phyloP scores from a whole-genome alignment of 73 alveolate genomes.

The Symbiodinium natans region DNA sequence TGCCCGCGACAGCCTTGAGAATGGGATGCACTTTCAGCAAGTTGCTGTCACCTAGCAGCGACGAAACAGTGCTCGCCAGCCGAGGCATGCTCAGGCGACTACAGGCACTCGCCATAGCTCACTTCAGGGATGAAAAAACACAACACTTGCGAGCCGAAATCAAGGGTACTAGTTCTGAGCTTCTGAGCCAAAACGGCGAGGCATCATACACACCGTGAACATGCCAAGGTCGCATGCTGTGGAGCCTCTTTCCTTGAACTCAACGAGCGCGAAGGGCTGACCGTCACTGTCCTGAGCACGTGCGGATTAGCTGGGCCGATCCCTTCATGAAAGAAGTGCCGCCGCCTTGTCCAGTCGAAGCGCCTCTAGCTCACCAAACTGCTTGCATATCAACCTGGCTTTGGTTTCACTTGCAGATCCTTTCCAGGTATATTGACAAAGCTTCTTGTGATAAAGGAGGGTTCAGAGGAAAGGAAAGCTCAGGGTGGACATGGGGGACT shows the following conservation, averaged over 20 bases:
- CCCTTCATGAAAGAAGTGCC: background rate
- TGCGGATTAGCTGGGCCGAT: background rate
- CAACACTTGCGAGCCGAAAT: too few species aligned
- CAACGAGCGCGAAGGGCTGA: slow-evolving; percentile 63
- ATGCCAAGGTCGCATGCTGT: background rate
- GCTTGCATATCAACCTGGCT: slow-evolving; percentile 80
- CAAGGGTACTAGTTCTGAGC: background rate
- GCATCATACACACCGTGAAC: too few species aligned
- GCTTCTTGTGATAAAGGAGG: too few species aligned
- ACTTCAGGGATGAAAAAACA: background rate
- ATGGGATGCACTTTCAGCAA: background rate
- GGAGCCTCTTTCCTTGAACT: slow-evolving; percentile 70
- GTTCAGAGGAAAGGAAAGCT: too few species aligned
- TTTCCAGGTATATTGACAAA: too few species aligned
- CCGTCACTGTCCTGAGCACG: slow-evolving; percentile 55
- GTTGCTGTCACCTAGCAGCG: background rate
- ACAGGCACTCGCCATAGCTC: background rate
- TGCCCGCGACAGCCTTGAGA: background rate
- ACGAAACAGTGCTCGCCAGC: background rate
- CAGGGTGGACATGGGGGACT: too few species aligned
- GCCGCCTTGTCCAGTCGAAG: slow-evolving; percentile 74
- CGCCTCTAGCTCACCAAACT: slow-evolving; percentile 71
- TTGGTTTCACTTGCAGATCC: too few species aligned
- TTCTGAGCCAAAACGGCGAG: background rate
- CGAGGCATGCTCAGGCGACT: background rate